Conservation (phyloP, 441 rosid genomes). For the Euphorbia schlechtendalii region DNA sequence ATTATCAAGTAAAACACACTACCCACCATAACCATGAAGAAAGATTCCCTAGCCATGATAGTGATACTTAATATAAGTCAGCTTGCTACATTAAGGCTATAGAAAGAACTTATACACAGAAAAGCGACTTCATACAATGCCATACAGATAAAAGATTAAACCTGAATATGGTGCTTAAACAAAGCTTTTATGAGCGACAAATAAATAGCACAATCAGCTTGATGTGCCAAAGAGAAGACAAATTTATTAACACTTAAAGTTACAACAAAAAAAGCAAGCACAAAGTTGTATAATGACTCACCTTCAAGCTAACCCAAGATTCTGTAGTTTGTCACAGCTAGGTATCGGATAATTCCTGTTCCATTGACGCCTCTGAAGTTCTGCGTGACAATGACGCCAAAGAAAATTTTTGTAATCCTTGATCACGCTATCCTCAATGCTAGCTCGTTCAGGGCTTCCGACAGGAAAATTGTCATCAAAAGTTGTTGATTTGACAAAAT, state of each 20-base stretch:
- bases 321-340: conserved; percentile 65
- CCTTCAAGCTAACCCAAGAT: conserved; percentile 55
- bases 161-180: neutral
- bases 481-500: conserved; percentile 54
- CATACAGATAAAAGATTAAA: neutral
- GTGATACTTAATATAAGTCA: conserved; percentile 7
- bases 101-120: neutral
- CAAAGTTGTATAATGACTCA: conserved; percentile 15
- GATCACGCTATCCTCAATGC: conserved; percentile 58
- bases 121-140: neutral
- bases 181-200: neutral
- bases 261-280: neutral
- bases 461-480: conserved; percentile 70
- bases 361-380: conserved; percentile 89
- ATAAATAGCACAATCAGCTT: neutral
- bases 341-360: conserved; percentile 68
- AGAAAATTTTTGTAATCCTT: conserved; percentile 58
- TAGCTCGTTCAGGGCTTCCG: conserved; percentile 39
- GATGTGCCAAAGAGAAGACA: conserved; percentile 1
- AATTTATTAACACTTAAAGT: neutral
- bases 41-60: neutral
- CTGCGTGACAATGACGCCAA: conserved; percentile 66
- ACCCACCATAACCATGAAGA: neutral
- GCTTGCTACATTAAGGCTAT: neutral
- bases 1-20: neutral